A percentile compares a stretch with the other conserved stretches of the same genome.
These are phyloP conservation scores for Amauroascus niger DNA, from an alignment of 2,329 filamentous ascomycete species.

Conservation along the genomic window DNA sequence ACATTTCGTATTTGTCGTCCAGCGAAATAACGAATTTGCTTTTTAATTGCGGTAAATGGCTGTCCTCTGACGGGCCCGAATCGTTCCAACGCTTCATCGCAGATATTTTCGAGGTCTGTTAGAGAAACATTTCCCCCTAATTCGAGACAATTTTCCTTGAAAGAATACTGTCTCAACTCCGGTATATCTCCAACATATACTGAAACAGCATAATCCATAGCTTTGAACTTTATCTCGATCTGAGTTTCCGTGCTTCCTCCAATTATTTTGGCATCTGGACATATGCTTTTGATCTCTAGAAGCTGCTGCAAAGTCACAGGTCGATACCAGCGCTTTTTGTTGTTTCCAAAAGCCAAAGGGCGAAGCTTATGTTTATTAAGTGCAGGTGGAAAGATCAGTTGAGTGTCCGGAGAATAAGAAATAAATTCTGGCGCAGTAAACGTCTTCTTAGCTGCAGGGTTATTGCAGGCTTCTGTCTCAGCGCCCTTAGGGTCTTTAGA, in stretches of 20 bases:
- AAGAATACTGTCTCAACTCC: conserved; percentile 71
- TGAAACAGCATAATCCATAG: conserved; percentile 76
- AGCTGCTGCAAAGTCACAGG: conserved; percentile 79
- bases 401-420: conserved; percentile 84
- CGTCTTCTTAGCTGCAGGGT: conserved; percentile 38
- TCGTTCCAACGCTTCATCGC: conserved; percentile 64
- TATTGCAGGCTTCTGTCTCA: conserved; percentile 39
- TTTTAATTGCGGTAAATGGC: conserved; percentile 81
- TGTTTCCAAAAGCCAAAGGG: conserved; percentile 83
- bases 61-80: conserved; percentile 65
- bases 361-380: conserved; percentile 74
- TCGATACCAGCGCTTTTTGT: conserved; percentile 85
- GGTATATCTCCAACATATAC: conserved; percentile 90
- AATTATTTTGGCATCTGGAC: conserved; percentile 84
- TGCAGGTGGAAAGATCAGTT: conserved; percentile 85
- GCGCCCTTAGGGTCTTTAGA: conserved; percentile 50
- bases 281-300: conserved; percentile 77
- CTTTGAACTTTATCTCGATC: conserved; percentile 98
- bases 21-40: conserved; percentile 90
- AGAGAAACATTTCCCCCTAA: conserved; percentile 87
- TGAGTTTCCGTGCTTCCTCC: conserved; percentile 95
- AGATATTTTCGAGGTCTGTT: conserved; percentile 82
- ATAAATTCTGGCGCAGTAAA: conserved; percentile 89
- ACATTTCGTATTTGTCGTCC: conserved; percentile 94
- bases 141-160: conserved; percentile 74